These are phyloP conservation scores for Mycena metata DNA, from an alignment of 768 basidiomycete genomes.

Conservation along the genomic window DNA sequence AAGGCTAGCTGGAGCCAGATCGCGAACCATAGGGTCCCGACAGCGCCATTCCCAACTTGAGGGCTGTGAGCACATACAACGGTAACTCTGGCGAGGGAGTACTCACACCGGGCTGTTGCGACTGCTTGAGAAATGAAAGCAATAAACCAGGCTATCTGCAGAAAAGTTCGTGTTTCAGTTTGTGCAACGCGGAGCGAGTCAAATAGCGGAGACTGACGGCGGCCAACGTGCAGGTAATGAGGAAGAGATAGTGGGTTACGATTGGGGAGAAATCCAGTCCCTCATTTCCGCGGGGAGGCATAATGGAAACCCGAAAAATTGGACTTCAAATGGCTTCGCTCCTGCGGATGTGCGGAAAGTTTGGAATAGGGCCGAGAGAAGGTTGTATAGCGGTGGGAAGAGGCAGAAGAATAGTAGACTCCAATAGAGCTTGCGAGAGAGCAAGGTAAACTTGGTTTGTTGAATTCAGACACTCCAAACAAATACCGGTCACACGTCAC, in stretches of 20 bases:
- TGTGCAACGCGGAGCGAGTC: conserved; percentile 5
- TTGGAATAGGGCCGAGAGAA: not conserved
- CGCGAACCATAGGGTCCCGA: conserved; percentile 85
- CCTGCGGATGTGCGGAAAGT: too few relatives aligned
- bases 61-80: conserved; percentile 16
- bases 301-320: conserved; percentile 41
- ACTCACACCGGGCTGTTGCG: conserved; percentile 66
- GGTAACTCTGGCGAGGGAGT: conserved; percentile 4
- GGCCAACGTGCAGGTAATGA: conserved; percentile 87
- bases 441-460: conserved; percentile 14
- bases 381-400: not conserved
- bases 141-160: conserved; percentile 78
- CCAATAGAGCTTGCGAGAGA: too few relatives aligned
- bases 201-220: conserved; percentile 64
- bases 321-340: too few relatives aligned
- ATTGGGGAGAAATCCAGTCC: conserved; percentile 92
- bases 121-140: conserved; percentile 84
- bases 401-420: too few relatives aligned
- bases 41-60: conserved; percentile 57
- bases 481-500: too few relatives aligned
- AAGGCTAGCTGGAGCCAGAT: conserved; percentile 83
- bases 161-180: conserved; percentile 54
- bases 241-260: conserved; percentile 85
- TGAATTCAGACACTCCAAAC: conserved; percentile 18
- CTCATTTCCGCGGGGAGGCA: conserved; percentile 71